Evolutionary conservation across 1,139 yeast genomes (phyloP), one percentile per base, ranked within the genome.

Genomic region (Ogataea hybrid): DNA sequence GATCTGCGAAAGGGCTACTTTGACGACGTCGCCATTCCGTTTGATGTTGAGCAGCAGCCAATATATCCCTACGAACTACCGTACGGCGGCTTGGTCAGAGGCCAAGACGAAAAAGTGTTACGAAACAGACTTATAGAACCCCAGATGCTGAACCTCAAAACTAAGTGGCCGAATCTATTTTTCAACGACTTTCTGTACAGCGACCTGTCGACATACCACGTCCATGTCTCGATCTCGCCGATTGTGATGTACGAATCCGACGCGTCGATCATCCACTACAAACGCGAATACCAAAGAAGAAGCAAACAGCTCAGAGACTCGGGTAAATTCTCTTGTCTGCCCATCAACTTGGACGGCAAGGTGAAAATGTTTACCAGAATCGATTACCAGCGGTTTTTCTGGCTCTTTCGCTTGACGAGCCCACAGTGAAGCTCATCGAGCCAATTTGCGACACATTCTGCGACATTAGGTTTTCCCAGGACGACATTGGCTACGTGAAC

Each of bases 221-320:
- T 52, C 16, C 63, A 59, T 39, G 42, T 56, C 12, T 53, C 61
- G 1, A 41, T 58, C 20, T 41, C 59, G 4, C 63, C 63, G 7
- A 42, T 54, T 6, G 43, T 58, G 7, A 14, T 44, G 17, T 56
- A 46, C 39, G 47, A 50, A 3, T 22, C 36, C 2, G 21, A 29
- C 10, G 39, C 35, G 8, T 32, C 45, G 11, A 36, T 44, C 11
- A n/a, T 23, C n/a, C 33, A 21, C 12, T 52, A 43, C 36, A 45
- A 43, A 25, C 35, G 33, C 12, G 35, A 43, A 12, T 43, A 43
- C n/a, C 17, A 43, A 7, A 33, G 29, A 14, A 16, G 44, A 18
- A 32, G 47, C 33, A 39, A 35, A 12, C 32, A 44, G 10, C 12
- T 47, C 23, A 29, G 39, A 28, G 32, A 41, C 10, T 28, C 41